Conservation (phyloP, 2,329 filamentous ascomycete species). For the Penicillium thymicola region DNA sequence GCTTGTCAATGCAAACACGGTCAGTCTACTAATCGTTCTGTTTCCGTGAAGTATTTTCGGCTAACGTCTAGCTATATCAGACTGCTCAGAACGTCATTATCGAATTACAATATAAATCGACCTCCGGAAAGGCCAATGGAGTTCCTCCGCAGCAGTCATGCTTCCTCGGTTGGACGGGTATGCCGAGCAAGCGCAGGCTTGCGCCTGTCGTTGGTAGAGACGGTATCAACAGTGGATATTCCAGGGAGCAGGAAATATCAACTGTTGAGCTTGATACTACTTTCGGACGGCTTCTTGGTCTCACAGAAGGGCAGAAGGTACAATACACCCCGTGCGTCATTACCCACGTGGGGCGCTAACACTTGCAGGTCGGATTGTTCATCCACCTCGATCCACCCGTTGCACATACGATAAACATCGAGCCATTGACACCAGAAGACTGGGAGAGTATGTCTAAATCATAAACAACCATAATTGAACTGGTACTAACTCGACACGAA, state of each 20-base stretch:
- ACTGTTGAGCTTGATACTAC: conserved; percentile 85
- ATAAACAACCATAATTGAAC: neutral
- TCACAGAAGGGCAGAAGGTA: conserved; percentile 80
- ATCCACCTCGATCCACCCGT: conserved; percentile 88
- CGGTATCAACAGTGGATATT: conserved; percentile 61
- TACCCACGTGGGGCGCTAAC: conserved; percentile 37
- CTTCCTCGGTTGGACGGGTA: conserved; percentile 94
- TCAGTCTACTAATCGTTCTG: conserved; percentile 47
- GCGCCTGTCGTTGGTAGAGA: conserved; percentile 71
- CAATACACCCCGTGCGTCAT: neutral
- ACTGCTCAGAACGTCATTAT: conserved; percentile 94
- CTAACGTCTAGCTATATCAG: conserved; percentile 46
- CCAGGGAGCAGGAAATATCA: conserved; percentile 70
- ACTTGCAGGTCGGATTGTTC: conserved; percentile 53
- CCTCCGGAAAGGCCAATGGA: conserved; percentile 50
- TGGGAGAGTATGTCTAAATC: conserved; percentile 69
- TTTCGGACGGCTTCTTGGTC: conserved; percentile 71
- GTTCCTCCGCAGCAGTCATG: conserved; percentile 63
- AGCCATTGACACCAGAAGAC: conserved; percentile 89
- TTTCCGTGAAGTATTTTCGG: conserved; percentile 6
- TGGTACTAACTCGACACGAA: conserved; percentile 8
- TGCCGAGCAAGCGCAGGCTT: conserved; percentile 85
- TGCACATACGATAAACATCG: conserved; percentile 93
- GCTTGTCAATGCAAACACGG: conserved; percentile 84
- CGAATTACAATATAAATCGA: conserved; percentile 74